Evolutionary conservation across 371 early-diverging fungal species (phyloP), one percentile per base, ranked within the genome.

Genomic region (Saksenaea vasiformis): DNA sequence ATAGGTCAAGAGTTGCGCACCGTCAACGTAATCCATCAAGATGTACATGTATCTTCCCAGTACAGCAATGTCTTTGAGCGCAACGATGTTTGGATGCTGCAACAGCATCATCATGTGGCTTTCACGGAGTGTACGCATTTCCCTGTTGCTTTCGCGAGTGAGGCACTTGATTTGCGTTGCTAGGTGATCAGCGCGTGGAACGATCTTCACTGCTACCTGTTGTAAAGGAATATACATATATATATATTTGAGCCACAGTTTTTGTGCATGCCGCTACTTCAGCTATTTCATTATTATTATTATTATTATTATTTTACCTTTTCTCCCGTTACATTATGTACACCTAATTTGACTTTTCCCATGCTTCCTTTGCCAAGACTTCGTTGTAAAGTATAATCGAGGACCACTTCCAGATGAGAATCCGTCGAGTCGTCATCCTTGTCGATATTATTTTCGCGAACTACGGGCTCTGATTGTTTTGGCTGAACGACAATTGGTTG

Each of bases 21-120:
- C 98, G 60, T 87, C 85, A 2, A 97, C 92, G 73, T 93, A 92
- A 66, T 99, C 99, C 73, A 97, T 92, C 57, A 98, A 88, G 59
- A 99, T 83, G 73, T 97, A 99, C 58, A 79, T 78, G 57, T 79
- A 99, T 67, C 91, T 89, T 17, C 90, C 86, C 2, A 90, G 86
- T 57, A 87, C 79, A 35, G 93, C 85, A 53, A 98, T 89, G 64
- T 98, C 97, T 62, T 90, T 85, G 37, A 98, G 74, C 59, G 80
- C 77, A 65, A 91, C 90, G 59, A 94, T 92, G 68, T 92, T 85
- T 0, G 97, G 98, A 73, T 99, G 99, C 53, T 90, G 78, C 13
- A 98, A 75, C 9, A 99, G 82, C 80, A 93, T 86, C 83, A 95
- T 93, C 43, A 98, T 94, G 15, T 98, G 89, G 0, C 91, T 90